These are phyloP conservation scores for Combretum micranthum DNA, from an alignment of 345 rosid species.

Conservation along the genomic window DNA sequence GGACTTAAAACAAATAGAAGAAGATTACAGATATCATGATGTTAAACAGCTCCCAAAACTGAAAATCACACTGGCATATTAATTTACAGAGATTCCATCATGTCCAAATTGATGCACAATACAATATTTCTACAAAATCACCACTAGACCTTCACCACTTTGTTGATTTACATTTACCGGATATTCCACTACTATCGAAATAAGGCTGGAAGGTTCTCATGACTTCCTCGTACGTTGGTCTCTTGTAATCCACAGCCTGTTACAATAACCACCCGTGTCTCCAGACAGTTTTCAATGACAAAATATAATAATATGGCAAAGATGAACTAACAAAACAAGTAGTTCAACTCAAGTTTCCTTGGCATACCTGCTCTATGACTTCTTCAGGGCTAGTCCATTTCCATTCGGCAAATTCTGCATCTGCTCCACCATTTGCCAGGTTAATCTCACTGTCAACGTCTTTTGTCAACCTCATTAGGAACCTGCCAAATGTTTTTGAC, in stretches of 20 bases:
- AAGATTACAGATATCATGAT: conserved; percentile 3
- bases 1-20: neutral
- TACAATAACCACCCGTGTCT: neutral
- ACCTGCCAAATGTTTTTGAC: too few species aligned
- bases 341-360: neutral
- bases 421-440: conserved; percentile 66
- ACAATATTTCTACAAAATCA: conserved; percentile 7
- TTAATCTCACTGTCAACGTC: conserved; percentile 41
- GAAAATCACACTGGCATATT: conserved; percentile 2
- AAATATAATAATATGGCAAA: neutral
- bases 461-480: too few species aligned
- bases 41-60: conserved; percentile 5
- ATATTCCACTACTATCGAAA: conserved; percentile 45
- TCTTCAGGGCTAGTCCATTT: conserved; percentile 85
- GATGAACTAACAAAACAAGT: too few species aligned
- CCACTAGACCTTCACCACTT: conserved; percentile 53
- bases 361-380: conserved; percentile 65
- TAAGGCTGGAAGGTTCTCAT: conserved; percentile 66
- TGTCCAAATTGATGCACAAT: neutral
- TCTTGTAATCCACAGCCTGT: conserved; percentile 97
- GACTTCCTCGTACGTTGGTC: conserved; percentile 93
- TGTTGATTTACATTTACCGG: conserved; percentile 85
- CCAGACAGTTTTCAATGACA: neutral
- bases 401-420: conserved; percentile 93
- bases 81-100: conserved; percentile 2